Evolutionary conservation across 2,329 filamentous ascomycete species (phyloP).

Genomic region (Fusarium pseudonygamai): DNA sequence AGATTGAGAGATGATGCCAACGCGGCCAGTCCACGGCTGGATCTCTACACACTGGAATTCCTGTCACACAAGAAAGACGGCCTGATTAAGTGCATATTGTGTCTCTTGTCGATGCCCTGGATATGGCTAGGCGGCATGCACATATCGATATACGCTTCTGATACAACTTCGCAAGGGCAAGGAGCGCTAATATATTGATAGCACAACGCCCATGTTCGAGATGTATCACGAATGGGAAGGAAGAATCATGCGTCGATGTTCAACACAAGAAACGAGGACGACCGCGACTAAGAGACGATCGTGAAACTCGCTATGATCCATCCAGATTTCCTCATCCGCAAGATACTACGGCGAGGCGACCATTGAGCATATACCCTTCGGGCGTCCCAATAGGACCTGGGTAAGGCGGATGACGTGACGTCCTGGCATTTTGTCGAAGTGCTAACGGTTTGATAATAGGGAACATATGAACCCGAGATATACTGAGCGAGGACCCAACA

Average conservation of each 20-base stretch:
- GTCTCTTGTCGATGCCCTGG: background rate
- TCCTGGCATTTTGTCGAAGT: conserved; percentile 60
- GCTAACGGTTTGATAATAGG: conserved; percentile 61
- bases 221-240: conserved; percentile 80
- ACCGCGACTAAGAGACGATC: conserved; percentile 78
- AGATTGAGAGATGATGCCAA: background rate
- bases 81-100: background rate
- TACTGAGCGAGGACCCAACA: conserved; percentile 59
- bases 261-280: conserved; percentile 87
- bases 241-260: conserved; percentile 83
- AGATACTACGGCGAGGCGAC: conserved; percentile 59
- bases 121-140: background rate
- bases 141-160: background rate
- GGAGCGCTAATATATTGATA: conserved; percentile 52
- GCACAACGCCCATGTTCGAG: conserved; percentile 81
- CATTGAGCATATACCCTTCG: conserved; percentile 61
- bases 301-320: conserved; percentile 67
- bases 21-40: background rate
- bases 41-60: background rate
- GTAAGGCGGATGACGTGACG: conserved; percentile 58
- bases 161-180: background rate
- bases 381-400: conserved; percentile 53
- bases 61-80: background rate
- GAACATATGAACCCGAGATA: conserved; percentile 60
- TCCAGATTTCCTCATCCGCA: conserved; percentile 57